A percentile compares a stretch with the other conserved stretches of the same genome.
Conservation (phyloP, 371 early-diverging fungal genomes). For the Dinochytrium kinnereticum region DNA sequence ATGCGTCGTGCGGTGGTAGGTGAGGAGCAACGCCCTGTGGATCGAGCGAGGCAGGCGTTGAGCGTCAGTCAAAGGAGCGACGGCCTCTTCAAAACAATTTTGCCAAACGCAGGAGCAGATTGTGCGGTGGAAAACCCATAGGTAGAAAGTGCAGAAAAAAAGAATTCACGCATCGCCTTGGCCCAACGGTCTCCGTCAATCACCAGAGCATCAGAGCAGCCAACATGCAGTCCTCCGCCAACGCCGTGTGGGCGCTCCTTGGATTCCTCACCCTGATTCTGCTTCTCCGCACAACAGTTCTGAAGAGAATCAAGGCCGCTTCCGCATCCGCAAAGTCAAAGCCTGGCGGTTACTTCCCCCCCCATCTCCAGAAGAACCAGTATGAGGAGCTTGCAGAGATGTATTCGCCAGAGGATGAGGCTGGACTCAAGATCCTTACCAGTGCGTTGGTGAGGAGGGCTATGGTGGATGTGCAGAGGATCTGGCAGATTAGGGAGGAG, state of each 20-base stretch:
- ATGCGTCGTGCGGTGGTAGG: no score
- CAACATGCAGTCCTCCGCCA: conserved; percentile 7
- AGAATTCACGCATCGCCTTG: background rate
- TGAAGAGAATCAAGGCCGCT: background rate
- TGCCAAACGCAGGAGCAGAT: no score
- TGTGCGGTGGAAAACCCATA: background rate
- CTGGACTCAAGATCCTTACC: conserved; percentile 55
- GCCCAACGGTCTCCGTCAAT: background rate
- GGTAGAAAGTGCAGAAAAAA: conserved; percentile 8
- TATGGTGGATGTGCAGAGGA: conserved; percentile 78
- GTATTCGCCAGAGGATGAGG: conserved; percentile 45
- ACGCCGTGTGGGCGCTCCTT: background rate
- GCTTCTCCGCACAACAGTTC: background rate
- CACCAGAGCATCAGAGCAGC: no score
- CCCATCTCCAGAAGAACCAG: conserved; percentile 35
- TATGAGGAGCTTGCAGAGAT: conserved; percentile 52
- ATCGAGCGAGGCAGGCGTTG: no score
- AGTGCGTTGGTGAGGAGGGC: conserved; percentile 86
- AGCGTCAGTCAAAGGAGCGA: background rate
- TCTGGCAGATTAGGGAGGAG: conserved; percentile 79
- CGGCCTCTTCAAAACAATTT: background rate
- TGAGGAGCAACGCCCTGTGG: no score
- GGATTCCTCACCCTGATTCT: conserved; percentile 1
- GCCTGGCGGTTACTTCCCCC: conserved; percentile 32
- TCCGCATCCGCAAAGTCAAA: background rate